Evolutionary conservation across 192 early-diverging fungal genomes (phyloP), one percentile per base, ranked within the genome.

Genomic region (Ambispora gerdemannii): DNA sequence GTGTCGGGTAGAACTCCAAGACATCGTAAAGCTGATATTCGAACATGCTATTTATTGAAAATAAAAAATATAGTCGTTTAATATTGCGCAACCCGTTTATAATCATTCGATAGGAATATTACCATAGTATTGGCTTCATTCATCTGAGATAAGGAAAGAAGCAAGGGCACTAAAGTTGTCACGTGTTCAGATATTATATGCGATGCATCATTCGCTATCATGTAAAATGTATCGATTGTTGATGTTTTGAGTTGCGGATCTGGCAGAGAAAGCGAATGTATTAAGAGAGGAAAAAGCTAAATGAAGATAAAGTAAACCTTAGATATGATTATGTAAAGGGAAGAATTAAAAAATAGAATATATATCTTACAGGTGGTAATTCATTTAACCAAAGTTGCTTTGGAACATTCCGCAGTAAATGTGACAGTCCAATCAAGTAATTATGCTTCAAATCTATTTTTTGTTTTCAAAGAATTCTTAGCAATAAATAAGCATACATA

Each of bases 381-480:
- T 93, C 90, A 25, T 83, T 88, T 70, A 95, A 78, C 27, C 95
- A 72, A 19, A 96, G 86, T 64, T 88, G 88, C 77, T 92, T 93
- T 36, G 93, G 89, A 52, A 93, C 87, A 74, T 93, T 87, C 34
- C 83, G 76, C 30, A 98, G 81, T 43, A 94, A 74, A 72, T 93
- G 84, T 0, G 93, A 94, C 64, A 98, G 81, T 28, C 89, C 91
- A 22, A 94, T 77, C 28, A 98, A 78, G 68, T 93, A 88, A 68
- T 88, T 81, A 47, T 86, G 80, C 62, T 90, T 93, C 24, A 84
- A 75, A n/a, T 72, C 83, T 84, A 72, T 61, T 60, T 72, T 36
- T 11, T 0, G 34, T 28, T 19, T 8, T 30, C 11, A 28, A 49
- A 32, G 7, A n/a, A 22, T 19, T n/a, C 19, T 38, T 24, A 69